These are phyloP conservation scores for Chlorella sp. DNA, from an alignment of 139 green algal genomes.

Conservation along the genomic window DNA sequence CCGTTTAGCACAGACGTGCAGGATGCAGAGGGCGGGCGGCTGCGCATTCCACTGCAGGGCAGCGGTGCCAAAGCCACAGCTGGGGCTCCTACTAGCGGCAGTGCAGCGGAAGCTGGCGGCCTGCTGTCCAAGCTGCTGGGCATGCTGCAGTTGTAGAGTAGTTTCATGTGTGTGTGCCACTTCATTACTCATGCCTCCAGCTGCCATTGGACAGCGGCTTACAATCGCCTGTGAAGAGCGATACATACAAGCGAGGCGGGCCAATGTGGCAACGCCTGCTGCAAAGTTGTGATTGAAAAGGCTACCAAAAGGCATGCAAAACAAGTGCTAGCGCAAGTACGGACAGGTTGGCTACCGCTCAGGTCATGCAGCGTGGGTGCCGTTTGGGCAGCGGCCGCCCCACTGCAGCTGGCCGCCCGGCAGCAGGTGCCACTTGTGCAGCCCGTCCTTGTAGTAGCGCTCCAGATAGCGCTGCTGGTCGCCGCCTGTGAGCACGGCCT, in stretches of 20 bases:
- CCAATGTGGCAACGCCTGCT: background rate
- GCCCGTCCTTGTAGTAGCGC: background rate
- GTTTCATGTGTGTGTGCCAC: too few species aligned
- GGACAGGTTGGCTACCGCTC: too few species aligned
- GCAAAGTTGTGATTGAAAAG: too few species aligned
- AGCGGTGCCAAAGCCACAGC: background rate
- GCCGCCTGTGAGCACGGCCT: conserved; percentile 7
- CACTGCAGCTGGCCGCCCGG: background rate
- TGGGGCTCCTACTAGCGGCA: background rate
- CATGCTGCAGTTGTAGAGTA: too few species aligned
- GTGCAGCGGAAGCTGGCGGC: background rate
- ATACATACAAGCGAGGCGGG: background rate
- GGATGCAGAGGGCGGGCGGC: background rate
- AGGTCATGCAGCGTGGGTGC: background rate
- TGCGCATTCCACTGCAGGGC: conserved; percentile 1
- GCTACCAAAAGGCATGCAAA: too few species aligned
- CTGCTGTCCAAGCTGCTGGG: background rate
- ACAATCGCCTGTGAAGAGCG: background rate
- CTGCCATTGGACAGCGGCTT: too few species aligned
- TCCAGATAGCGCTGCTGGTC: conserved; percentile 12
- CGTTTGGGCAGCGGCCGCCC: conserved; percentile 8
- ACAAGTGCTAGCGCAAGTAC: too few species aligned
- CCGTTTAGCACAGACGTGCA: background rate
- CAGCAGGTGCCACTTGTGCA: conserved; percentile 6
- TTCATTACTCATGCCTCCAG: too few species aligned